Evolutionary conservation across 176 grass and related monocot species (phyloP), one percentile per base, ranked within the genome.

Genomic region (Paspalum vaginatum): DNA sequence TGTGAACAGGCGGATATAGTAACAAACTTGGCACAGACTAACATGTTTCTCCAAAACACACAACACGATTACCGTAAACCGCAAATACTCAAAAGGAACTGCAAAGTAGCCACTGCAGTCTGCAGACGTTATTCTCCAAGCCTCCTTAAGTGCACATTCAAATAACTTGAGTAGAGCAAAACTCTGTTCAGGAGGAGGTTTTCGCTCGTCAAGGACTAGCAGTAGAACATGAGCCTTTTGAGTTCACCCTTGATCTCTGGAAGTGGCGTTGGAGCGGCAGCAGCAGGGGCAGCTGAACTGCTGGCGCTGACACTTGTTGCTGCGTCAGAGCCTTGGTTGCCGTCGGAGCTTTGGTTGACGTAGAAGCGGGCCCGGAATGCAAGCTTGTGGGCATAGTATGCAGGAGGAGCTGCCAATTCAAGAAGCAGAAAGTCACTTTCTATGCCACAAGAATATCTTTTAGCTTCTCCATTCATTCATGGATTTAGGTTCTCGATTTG

Each of bases 171-270:
- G 74, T 24, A 49, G 10, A 44, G 53, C 16, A 49, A 74, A 17
- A 46, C 18, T 20, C 22, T 41, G 3, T 73, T 42, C 79, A 65
- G 60, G 37, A 6, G 27, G 26, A 7, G n/a, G 20, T 66, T 49
- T 25, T 27, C 21, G 9, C 45, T 78, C 26, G 2, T 25, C 43
- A 48, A 4, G 45, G 45, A 76, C 63, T 89, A 97, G 68, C 91
- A 91, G 74, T 87, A 91, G 78, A 91, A 97, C 94, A 97, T 97
- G 76, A 78, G 41, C 11, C 72, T 65, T 58, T 93, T 97, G 7
- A 93, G 58, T 25, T 89, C 90, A 22, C 87, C 61, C 79, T 91
- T 93, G 9, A 97, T 49, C 11, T 68, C 61, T 22, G 91, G 77
- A 82, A 97, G 75, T 53, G n/a, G 50, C 41, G 4, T 81, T 6